Conservation (phyloP, 768 basidiomycete genomes). For the Tubosaeta brunneosetosa region DNA sequence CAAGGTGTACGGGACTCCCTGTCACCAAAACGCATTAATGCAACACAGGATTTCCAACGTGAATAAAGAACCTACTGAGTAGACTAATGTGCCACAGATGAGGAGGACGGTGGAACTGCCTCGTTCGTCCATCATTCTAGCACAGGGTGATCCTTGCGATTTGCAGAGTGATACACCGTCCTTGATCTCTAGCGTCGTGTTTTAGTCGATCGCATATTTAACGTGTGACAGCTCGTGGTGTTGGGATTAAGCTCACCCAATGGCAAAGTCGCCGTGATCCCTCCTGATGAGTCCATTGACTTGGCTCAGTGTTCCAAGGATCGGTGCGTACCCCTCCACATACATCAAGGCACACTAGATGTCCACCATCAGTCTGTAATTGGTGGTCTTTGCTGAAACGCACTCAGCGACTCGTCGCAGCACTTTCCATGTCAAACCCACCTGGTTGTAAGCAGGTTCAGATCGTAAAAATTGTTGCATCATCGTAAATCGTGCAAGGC, state of each 20-base stretch:
- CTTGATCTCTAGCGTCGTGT: conserved; percentile 57
- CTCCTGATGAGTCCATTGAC: conserved; percentile 56
- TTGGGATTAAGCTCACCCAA: conserved; percentile 47
- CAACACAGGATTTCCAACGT: neutral
- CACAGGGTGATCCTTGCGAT: conserved; percentile 62
- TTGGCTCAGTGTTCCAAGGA: conserved; percentile 47
- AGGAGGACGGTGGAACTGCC: conserved; percentile 73
- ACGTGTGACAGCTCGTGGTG: too few species aligned
- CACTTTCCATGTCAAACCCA: conserved; percentile 26
- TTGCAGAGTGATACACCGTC: conserved; percentile 53
- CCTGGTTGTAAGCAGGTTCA: conserved; percentile 58
- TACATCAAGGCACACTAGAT: conserved; percentile 54
- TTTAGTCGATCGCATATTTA: conserved; percentile 25
- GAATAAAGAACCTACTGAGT: conserved; percentile 40
- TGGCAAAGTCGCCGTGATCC: conserved; percentile 63
- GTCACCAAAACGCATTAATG: neutral
- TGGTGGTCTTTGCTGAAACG: conserved; percentile 59
- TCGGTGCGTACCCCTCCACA: conserved; percentile 57
- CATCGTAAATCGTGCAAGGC: conserved; percentile 55
- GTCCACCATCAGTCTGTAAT: conserved; percentile 44
- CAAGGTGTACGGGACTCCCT: conserved; percentile 54
- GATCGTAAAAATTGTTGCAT: conserved; percentile 56
- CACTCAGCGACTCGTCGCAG: conserved; percentile 3
- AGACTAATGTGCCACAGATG: conserved; percentile 65
- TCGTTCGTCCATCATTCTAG: conserved; percentile 37